Base-by-base conservation (phyloP, 305 asterid genomes). In the Ajuga reptans region DNA sequence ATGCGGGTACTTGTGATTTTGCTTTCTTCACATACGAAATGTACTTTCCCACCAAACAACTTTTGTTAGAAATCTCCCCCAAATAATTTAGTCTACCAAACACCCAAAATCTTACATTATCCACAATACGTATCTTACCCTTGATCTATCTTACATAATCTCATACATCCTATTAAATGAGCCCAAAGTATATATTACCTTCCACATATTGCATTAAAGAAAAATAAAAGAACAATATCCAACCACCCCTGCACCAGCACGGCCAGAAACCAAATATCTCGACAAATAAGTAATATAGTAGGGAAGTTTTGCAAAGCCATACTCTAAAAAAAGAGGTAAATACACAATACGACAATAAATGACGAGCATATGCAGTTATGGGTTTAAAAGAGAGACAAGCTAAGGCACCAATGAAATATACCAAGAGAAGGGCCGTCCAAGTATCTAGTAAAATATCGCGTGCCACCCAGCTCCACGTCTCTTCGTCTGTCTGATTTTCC, bases 391-490 rank as follows among this genome's bases (percentile, higher is more conserved):
- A 52, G 68, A 18, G 55, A 31, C 29, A 61, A 62, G 63, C 66
- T 21, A 47, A 61, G 69, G 55, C 49, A 71, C 36, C 71, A 68
- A 69, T 18, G 59, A 50, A 49, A 72, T 59, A 72, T 88, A 92
- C 98, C 96, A 72, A 68, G 66, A 93, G 91, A 76, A 90, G 84
- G 73, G 87, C 74, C 45, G 95, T 90, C 99, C 99, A 93, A 41
- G 96, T 79, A 73, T 93, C 99, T 66, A 93, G 72, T 82, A 93
- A 86, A 69, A 93, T 85, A 83, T 93, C 97, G 9, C 99, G 99
- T 69, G 97, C 97, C 41, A 86, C 91, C 96, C 96, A 89, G 84
- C 99, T 93, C 99, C 99, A 93, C 5, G 87, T 78, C 85, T 90
- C 99, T 77, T 93, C 96, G 41, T 89, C 97, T 34, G 87, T 66